A percentile compares a stretch with the other conserved stretches of the same genome.
Evolutionary conservation across 1,139 yeast genomes (phyloP).

Genomic region (Kodamaea arcana): DNA sequence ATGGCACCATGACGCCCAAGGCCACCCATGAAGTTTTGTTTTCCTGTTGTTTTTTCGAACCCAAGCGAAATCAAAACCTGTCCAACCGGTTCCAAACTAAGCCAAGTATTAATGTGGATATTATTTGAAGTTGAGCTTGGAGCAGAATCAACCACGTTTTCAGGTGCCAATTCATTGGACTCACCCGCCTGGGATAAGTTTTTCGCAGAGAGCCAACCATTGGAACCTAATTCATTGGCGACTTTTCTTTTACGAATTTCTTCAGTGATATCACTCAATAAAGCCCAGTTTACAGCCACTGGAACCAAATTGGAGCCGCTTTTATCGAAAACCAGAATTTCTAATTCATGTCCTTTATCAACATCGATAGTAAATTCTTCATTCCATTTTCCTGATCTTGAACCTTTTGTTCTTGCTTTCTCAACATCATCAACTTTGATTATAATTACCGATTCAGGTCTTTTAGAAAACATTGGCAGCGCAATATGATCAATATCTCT

Average conservation of each 20-base stretch:
- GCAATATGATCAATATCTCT: slow-evolving; percentile 92
- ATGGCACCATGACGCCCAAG: slow-evolving; percentile 98
- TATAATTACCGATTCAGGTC: slow-evolving; percentile 75
- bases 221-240: slow-evolving; percentile 63
- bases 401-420: slow-evolving; percentile 67
- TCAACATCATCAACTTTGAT: slow-evolving; percentile 86
- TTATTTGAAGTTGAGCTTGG: slow-evolving; percentile 16
- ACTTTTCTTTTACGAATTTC: slow-evolving; percentile 89
- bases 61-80: slow-evolving; percentile 75
- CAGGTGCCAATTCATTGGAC: not conserved
- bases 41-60: slow-evolving; percentile 65
- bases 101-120: slow-evolving; percentile 71
- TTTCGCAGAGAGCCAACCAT: slow-evolving; percentile 89
- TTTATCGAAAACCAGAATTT: slow-evolving; percentile 81
- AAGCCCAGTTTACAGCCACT: slow-evolving; percentile 90
- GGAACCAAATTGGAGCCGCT: slow-evolving; percentile 66
- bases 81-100: slow-evolving; percentile 89
- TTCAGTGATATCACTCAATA: slow-evolving; percentile 86
- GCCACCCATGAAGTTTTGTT: slow-evolving; percentile 61
- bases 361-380: slow-evolving; percentile 79
- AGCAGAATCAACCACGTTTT: not conserved
- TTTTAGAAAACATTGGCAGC: slow-evolving; percentile 68
- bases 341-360: slow-evolving; percentile 89
- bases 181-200: slow-evolving; percentile 28
- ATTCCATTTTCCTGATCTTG: slow-evolving; percentile 78